Evolutionary conservation across 2,329 filamentous ascomycete genomes (phyloP).

Genomic region (Cladosporium austrohemisphaericum): DNA sequence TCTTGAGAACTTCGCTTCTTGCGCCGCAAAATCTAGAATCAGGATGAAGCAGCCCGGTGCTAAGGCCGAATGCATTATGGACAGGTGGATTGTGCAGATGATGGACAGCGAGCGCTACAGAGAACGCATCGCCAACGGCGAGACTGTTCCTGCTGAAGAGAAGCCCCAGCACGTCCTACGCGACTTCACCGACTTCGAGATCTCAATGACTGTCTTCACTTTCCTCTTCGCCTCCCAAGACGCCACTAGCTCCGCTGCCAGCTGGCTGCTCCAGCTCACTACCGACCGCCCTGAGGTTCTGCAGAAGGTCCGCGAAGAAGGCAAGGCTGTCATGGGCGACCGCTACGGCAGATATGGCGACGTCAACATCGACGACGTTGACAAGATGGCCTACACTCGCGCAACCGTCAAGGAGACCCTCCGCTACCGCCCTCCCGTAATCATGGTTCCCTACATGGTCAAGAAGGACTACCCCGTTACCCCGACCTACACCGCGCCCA

Average conservation of each 20-base stretch:
- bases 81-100: conserved; percentile 88
- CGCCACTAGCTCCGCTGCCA: conserved; percentile 87
- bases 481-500: conserved; percentile 82
- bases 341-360: conserved; percentile 16
- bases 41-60: conserved; percentile 74
- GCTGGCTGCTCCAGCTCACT: conserved; percentile 92
- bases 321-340: conserved; percentile 21
- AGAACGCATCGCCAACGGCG: conserved; percentile 70
- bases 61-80: conserved; percentile 86
- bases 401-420: conserved; percentile 88
- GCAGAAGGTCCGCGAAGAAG: conserved; percentile 83
- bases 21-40: conserved; percentile 87
- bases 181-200: conserved; percentile 85
- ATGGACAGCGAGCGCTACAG: conserved; percentile 79
- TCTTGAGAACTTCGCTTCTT: conserved; percentile 81
- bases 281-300: conserved; percentile 91
- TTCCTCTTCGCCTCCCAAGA: conserved; percentile 98
- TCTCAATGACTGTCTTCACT: conserved; percentile 88
- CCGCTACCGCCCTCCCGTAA: conserved; percentile 89
- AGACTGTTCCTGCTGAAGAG: conserved; percentile 62
- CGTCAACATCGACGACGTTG: conserved; percentile 78
- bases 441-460: conserved; percentile 92
- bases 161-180: conserved; percentile 82
- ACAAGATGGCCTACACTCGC: conserved; percentile 83
- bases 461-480: conserved; percentile 96